Percentiles rank a stretch among this genome's conserved stretches.
Evolutionary conservation across 495 filamentous ascomycete species (phyloP).

Genomic region (Chaetomium cochliodes): DNA sequence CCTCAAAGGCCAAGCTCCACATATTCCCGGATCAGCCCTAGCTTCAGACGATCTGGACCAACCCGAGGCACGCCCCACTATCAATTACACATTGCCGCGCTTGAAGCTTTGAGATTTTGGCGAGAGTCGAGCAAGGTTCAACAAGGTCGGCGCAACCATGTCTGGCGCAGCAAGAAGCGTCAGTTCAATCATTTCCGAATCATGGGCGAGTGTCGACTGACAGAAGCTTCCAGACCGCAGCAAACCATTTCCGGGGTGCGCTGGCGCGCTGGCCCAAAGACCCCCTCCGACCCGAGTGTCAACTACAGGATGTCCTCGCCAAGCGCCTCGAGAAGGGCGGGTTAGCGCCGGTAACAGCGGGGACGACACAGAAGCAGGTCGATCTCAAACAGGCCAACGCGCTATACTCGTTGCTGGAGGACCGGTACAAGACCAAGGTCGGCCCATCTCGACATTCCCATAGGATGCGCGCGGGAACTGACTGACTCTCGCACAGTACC

Average conservation of each 20-base stretch:
- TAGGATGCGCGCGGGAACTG: not conserved
- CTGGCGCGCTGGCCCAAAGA: constrained; percentile 78
- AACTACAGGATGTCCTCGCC: constrained; percentile 68
- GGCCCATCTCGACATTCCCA: not conserved
- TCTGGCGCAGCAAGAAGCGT: constrained; percentile 26
- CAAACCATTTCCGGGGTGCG: constrained; percentile 54
- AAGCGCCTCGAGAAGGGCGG: constrained; percentile 57
- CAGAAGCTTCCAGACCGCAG: constrained; percentile 23
- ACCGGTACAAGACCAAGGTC: constrained; percentile 66
- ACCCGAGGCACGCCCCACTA: not conserved
- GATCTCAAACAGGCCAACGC: constrained; percentile 64
- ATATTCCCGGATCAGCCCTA: not conserved
- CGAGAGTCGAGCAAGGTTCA: not conserved
- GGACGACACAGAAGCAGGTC: constrained; percentile 35
- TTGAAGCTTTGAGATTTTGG: constrained; percentile 1
- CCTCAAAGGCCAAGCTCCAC: constrained; percentile 11
- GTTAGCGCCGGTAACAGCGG: constrained; percentile 42
- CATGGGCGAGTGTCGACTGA: not conserved
- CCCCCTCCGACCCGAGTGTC: constrained; percentile 70
- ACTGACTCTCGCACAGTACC: constrained; percentile 58
- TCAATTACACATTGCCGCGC: not conserved
- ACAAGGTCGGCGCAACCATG: constrained; percentile 23
- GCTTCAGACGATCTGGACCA: not conserved
- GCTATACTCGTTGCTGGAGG: constrained; percentile 69
- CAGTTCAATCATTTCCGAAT: not conserved